Base-by-base conservation (phyloP, 768 basidiomycete species). In the Leucosporidium scottii region DNA sequence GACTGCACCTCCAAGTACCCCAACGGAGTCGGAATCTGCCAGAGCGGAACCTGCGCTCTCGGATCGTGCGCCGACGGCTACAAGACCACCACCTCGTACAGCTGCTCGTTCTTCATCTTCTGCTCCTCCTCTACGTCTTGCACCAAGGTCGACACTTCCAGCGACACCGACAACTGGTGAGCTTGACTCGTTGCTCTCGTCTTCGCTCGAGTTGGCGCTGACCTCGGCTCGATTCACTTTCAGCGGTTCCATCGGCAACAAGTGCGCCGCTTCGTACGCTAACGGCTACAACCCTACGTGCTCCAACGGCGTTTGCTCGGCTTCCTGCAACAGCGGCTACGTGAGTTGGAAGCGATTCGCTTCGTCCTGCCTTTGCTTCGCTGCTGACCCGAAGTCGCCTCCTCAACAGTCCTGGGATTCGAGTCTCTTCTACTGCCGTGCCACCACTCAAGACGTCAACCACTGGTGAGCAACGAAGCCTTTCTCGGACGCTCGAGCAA, bases 161-260 rank as follows among this genome's bases (percentile, higher is more conserved):
- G 12, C 34, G 66, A 67, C 50, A 9, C 25, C 48, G 12, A 12
- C 27, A 67, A 67, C 61, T 67, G 66, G 50, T 51, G 50, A 51
- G 50, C 17, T 51, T 9, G 4, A 13, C 10, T 51, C 21, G 50
- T 9, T 21, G 6, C 23, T 20, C 50, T 23, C 50, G 18, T 51
- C 50, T 51, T 21, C 7, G 23, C 21, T 23, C 50, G 23, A 57
- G 21, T 34, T 48, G 8, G 17, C 28, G 20, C 44, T 47, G 21
- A 15, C 25, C 10, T 44, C 2, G 27, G n/a, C 25, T 31, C 48
- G 28, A 9, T n/a, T 17, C 27, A 18, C n/a, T 21, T 51, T 9
- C 50, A 54, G 53, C 34, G 69, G 69, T 15, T 53, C 51, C 9
- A 25, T 60, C 61, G 69, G 69, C n/a, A 63, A 59, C 61, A 25